A percentile compares a stretch with the other conserved stretches of the same genome.
phyloP scores from a whole-genome alignment of 441 rosid genomes.

The Eruca vesicaria region DNA sequence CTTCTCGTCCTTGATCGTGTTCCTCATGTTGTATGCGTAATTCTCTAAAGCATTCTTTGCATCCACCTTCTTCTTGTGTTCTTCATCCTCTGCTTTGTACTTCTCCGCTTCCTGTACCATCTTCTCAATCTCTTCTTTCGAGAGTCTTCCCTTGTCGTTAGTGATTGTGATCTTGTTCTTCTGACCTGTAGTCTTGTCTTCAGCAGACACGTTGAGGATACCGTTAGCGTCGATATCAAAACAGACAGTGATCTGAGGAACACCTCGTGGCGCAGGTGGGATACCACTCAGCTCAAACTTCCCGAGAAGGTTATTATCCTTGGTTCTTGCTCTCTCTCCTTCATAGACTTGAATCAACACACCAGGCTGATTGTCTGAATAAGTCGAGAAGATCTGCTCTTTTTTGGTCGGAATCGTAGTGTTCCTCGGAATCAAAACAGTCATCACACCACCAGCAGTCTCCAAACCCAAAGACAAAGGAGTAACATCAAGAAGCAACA shows the following conservation, averaged over 20 bases:
- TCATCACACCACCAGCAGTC: conserved; percentile 54
- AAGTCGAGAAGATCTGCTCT: conserved; percentile 54
- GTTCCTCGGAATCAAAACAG: conserved; percentile 47
- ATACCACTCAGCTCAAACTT: conserved; percentile 57
- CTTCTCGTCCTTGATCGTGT: conserved; percentile 59
- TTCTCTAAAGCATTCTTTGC: conserved; percentile 65
- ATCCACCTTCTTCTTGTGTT: conserved; percentile 64
- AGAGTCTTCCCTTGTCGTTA: conserved; percentile 63
- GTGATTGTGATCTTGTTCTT: conserved; percentile 70
- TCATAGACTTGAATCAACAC: conserved; percentile 65
- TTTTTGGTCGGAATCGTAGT: conserved; percentile 58
- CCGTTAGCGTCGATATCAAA: conserved; percentile 56
- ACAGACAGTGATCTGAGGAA: conserved; percentile 45
- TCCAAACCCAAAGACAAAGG: conserved; percentile 53
- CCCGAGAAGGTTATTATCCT: conserved; percentile 63
- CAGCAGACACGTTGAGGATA: conserved; percentile 57
- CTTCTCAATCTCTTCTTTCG: conserved; percentile 63
- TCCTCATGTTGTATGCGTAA: conserved; percentile 61
- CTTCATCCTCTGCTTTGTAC: conserved; percentile 60
- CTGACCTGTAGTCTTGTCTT: conserved; percentile 67
- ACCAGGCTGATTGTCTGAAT: conserved; percentile 65
- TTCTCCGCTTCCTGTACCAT: conserved; percentile 68
- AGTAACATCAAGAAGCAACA: conserved; percentile 60
- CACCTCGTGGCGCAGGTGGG: conserved; percentile 57
- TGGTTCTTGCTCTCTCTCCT: conserved; percentile 63